A percentile compares a stretch with the other conserved stretches of the same genome.
Conservation (phyloP, 2,329 filamentous ascomycete species). For the Pyricularia grisea region DNA sequence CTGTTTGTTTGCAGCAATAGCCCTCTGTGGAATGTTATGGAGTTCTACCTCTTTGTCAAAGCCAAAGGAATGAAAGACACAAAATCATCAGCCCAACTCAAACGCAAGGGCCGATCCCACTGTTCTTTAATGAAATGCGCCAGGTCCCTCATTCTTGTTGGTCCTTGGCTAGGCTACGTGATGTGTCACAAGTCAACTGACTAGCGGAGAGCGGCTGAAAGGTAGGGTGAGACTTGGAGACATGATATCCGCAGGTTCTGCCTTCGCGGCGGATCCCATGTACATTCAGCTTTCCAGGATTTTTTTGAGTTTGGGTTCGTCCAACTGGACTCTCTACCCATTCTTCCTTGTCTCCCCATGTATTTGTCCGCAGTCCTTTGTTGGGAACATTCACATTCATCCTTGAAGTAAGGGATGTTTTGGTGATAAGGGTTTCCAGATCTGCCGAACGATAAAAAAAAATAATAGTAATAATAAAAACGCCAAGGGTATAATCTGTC, state of each 20-base stretch:
- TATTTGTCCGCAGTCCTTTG: no score
- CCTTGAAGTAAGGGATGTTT: no score
- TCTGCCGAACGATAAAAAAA: not conserved
- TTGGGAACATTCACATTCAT: no score
- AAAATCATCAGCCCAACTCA: not conserved
- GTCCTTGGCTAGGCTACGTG: not conserved
- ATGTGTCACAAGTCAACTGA: not conserved
- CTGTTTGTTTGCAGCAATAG: not conserved
- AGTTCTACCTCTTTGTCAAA: not conserved
- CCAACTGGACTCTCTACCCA: not conserved
- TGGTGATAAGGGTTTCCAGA: not conserved
- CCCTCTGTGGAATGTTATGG: not conserved
- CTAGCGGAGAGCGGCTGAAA: not conserved
- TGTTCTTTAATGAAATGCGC: not conserved
- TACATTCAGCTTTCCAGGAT: not conserved
- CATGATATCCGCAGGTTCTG: not conserved
- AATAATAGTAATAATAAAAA: no score
- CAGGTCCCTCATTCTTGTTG: not conserved
- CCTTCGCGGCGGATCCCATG: not conserved
- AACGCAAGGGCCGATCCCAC: not conserved
- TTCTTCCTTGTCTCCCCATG: not conserved
- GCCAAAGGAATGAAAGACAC: not conserved
- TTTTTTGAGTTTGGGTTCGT: not conserved
- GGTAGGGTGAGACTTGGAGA: not conserved
- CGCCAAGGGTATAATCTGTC: not conserved